Base-by-base conservation (phyloP, 192 early-diverging fungal species). In the Backusella luteola region DNA sequence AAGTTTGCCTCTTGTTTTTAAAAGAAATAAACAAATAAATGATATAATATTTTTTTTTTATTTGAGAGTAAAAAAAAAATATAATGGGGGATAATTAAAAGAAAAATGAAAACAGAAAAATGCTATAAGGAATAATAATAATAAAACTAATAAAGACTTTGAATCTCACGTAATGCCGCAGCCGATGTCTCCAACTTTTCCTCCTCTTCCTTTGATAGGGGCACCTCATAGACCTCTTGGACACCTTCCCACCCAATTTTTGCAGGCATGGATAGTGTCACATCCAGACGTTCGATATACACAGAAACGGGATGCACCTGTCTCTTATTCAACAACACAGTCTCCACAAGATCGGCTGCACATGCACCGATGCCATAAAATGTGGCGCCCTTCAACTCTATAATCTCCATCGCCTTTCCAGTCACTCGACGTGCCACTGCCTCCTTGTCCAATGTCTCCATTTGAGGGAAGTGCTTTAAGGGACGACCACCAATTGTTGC, bases 281-380 rank as follows among this genome's bases (percentile, higher is more conserved):
- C 88, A 70, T 85, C 86, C 38, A 87, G 86, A 32, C 81, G 81
- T 34, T 89, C 87, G 73, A 91, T 82, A 73, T 87, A 96, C 56
- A 90, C 87, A 71, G 88, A 89, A 6, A 96, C 73, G 5, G 94
- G 93, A 53, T 89, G 87, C 12, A 96, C 88, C 53, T 88, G 86
- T 69, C 85, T 84, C 35, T 90, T 88, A 81, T 96, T 90, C 75
- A 91, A 81, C 12, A 93, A 80, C 69, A 96, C 88, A 11, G 85
- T 83, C 69, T 93, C 85, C 53, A 88, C 87, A 36, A 96, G 77
- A 6, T 85, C 85, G 1, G 93, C 89, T 1, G 90, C 91, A 36
- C 93, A 94, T 23, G 93, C 94, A 34, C 91, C 94, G 77, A 96
- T 94, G 41, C 95, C 94, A 78, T 89, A 96, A 84, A 92, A 92